These are phyloP conservation scores for Penicillium macrosclerotiorum DNA, from an alignment of 495 filamentous ascomycete species.

Conservation along the genomic window DNA sequence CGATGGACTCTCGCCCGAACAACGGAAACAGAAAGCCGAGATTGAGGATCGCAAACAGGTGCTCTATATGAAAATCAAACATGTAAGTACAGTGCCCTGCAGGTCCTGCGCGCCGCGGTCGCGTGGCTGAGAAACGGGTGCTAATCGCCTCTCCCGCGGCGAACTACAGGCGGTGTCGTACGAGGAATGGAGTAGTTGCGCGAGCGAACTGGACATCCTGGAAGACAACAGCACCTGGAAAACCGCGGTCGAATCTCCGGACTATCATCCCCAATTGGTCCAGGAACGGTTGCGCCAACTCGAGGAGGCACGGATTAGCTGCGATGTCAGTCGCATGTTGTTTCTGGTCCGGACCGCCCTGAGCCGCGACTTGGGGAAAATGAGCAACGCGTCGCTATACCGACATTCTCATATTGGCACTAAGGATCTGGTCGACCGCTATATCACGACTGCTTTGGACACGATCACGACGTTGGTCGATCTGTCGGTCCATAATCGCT, in stretches of 20 bases:
- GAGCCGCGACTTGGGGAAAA: conserved; percentile 77
- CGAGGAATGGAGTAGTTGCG: conserved; percentile 60
- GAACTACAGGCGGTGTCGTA: conserved; percentile 55
- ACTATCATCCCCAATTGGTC: conserved; percentile 71
- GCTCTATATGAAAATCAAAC: conserved; percentile 59
- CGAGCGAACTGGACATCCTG: conserved; percentile 73
- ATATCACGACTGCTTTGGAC: conserved; percentile 73
- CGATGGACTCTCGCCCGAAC: conserved; percentile 55
- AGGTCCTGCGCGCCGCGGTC: too few relatives aligned
- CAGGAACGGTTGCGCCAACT: conserved; percentile 66
- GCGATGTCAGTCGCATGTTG: conserved; percentile 74
- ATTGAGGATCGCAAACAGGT: conserved; percentile 61
- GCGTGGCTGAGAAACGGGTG: too few relatives aligned
- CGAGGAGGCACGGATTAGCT: conserved; percentile 69
- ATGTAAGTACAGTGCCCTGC: conserved; percentile 38
- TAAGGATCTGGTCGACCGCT: conserved; percentile 80
- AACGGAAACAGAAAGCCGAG: conserved; percentile 48
- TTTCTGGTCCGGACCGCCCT: conserved; percentile 78
- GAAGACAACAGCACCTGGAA: conserved; percentile 88
- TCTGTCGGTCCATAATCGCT: conserved; percentile 53
- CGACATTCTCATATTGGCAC: conserved; percentile 83
- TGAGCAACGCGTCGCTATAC: conserved; percentile 82
- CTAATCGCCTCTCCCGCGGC: conserved; percentile 12
- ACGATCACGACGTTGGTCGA: conserved; percentile 72
- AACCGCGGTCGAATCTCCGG: conserved; percentile 54